A percentile compares a stretch with the other conserved stretches of the same genome.
phyloP scores from a whole-genome alignment of 306 rosid genomes.

The Vigna radiata region DNA sequence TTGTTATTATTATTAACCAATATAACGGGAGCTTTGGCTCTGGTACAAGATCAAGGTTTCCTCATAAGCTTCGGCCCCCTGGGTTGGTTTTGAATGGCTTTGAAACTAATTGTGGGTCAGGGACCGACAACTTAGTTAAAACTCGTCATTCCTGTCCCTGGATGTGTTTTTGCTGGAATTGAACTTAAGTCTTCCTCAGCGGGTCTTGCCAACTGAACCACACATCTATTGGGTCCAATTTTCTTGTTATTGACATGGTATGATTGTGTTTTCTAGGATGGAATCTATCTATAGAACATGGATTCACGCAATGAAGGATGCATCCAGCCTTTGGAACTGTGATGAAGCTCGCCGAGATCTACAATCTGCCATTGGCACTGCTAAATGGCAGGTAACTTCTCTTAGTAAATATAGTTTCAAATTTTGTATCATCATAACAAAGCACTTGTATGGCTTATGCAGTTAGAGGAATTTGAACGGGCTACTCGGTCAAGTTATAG shows the following conservation, averaged over 20 bases:
- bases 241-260: constrained; percentile 38
- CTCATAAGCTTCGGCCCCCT: background rate
- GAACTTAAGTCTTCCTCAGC: background rate
- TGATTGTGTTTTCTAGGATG: constrained; percentile 64
- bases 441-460: constrained; percentile 49
- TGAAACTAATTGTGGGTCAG: background rate
- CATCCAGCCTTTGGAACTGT: constrained; percentile 63
- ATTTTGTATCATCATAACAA: constrained; percentile 20
- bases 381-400: constrained; percentile 91
- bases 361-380: constrained; percentile 84
- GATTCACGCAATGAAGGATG: constrained; percentile 68
- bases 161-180: too few species aligned
- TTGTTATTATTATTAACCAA: background rate
- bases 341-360: constrained; percentile 83
- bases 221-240: background rate
- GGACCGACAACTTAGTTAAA: background rate
- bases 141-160: too few species aligned
- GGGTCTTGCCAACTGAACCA: background rate
- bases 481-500: constrained; percentile 77
- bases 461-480: constrained; percentile 87
- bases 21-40: background rate
- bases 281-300: constrained; percentile 88
- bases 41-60: too few species aligned
- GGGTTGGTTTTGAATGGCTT: background rate
- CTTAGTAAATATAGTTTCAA: background rate